Evolutionary conservation across 257 asterid species (phyloP), one percentile per base, ranked within the genome.

Genomic region (Ajuga chamaepitys): DNA sequence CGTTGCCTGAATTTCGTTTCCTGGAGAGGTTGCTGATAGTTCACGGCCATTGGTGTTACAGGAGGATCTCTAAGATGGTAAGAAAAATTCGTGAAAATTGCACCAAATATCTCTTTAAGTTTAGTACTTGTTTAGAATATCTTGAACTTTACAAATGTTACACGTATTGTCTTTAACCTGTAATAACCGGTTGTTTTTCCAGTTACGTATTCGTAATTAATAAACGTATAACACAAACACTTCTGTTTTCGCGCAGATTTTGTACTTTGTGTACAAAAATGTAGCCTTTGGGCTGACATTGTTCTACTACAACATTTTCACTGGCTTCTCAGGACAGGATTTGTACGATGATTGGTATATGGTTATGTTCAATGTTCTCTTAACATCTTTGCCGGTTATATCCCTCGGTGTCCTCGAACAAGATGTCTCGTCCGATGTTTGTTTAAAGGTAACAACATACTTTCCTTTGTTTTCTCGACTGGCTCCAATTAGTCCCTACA

Each of bases 31-130:
- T 86, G 64, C 70, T 86, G 2, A 72, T 86, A 51, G 84, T 83
- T 47, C 94, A 86, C 30, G 89, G 89, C 9, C 94, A 86, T 4
- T 86, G 88, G 88, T 83, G 89, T 65, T 86, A 83, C 77, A 75
- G 75, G 70, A 81, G 94, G 78, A 86, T 86, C 18, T 73, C 93
- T 11, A 76, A 79, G 65, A 79, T 83, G 93, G 93, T 85, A 28
- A 73, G n/a, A n/a, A n/a, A n/a, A n/a, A n/a, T n/a, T n/a, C n/a
- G n/a, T n/a, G n/a, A n/a, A n/a, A n/a, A n/a, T n/a, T n/a, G n/a
- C n/a, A n/a, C n/a, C n/a, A n/a, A n/a, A n/a, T n/a, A n/a, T n/a
- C n/a, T n/a, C n/a, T n/a, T n/a, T n/a, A n/a, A n/a, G n/a, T n/a
- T n/a, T n/a, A n/a, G n/a, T n/a, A n/a, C n/a, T n/a, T n/a, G n/a